Evolutionary conservation across 345 rosid genomes (phyloP), one percentile per base, ranked within the genome.

Genomic region (Stellera chamaejasme): DNA sequence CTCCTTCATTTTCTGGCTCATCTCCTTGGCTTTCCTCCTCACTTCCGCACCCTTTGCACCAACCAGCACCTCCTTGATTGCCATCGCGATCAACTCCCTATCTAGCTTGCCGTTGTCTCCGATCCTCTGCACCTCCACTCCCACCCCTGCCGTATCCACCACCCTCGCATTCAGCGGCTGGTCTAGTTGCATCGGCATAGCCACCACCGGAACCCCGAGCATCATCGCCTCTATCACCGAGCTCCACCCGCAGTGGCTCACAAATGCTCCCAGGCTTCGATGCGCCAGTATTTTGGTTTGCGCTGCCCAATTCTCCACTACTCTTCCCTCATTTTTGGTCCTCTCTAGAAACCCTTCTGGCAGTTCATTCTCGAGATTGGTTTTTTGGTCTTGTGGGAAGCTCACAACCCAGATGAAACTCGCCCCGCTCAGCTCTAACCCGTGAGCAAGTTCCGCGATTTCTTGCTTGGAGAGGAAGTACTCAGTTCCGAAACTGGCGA

Each of bases 241-340:
- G 51, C 72, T 69, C 82, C 77, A 74, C 11, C 79, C 77, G 12
- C 72, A 71, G 9, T 78, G 77, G 28, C 69, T 73, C 58, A 78
- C 59, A 50, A 74, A 78, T 13, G 75, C 75, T 2, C 77, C 76
- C 0, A 55, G 23, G 61, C 72, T 59, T 2, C 16, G 27, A 52
- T 70, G 76, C 2, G 16, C 54, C 32, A 73, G 53, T 1, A 73
- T 65, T 42, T 43, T 68, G 8, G 13, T 15, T 55, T 73, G 82
- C 8, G 78, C 77, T 0, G 72, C 79, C 82, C 82, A 74, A 0
- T 48, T 55, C 15, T 74, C 68, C 0, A 68, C 61, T 9, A 68
- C 66, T 14, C 59, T 4, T 8, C 75, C 82, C 52, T 56, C 66
- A 7, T 48, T 67, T 41, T 44, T 54, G 2, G 69, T 69, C 58